Percentiles rank a stretch among this genome's conserved stretches.
phyloP scores from a whole-genome alignment of 306 rosid genomes.

The Bauhinia variegata region DNA sequence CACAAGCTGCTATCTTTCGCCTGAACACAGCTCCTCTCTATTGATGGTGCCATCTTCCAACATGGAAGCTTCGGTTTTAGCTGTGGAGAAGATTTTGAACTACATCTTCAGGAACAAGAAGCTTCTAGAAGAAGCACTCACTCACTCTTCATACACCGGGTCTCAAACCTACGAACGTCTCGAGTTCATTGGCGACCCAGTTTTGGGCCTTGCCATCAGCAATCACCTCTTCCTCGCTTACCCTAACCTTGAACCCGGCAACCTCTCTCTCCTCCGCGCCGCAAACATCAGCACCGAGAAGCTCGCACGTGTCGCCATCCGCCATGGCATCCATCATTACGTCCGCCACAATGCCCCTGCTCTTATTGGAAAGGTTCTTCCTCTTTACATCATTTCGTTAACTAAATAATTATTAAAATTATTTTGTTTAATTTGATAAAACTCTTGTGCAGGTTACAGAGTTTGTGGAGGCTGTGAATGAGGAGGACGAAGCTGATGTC shows the following conservation, averaged over 20 bases:
- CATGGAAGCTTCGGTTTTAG: conserved; percentile 31
- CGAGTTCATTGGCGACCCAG: conserved; percentile 77
- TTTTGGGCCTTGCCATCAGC: conserved; percentile 51
- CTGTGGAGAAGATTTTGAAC: conserved; percentile 45
- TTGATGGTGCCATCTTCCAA: not conserved
- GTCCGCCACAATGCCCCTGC: conserved; percentile 50
- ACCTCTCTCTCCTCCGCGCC: conserved; percentile 65
- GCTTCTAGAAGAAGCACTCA: conserved; percentile 73
- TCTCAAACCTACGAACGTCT: conserved; percentile 61
- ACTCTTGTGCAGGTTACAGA: too few relatives aligned
- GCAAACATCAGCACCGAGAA: conserved; percentile 81
- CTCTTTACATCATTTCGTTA: not conserved
- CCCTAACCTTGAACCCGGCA: conserved; percentile 52
- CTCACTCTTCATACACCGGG: conserved; percentile 58
- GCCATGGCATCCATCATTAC: conserved; percentile 45
- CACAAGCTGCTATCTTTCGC: not conserved
- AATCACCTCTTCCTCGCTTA: conserved; percentile 52
- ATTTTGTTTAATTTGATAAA: too few relatives aligned
- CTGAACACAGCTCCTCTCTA: not conserved
- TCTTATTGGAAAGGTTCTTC: conserved; percentile 39
- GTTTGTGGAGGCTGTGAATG: too few relatives aligned
- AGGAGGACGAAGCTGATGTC: too few relatives aligned
- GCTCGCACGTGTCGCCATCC: conserved; percentile 77
- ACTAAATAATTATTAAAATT: too few relatives aligned
- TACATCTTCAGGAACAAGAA: conserved; percentile 51